Base-by-base conservation (phyloP, 306 rosid genomes). In the Corylus heterophylla region DNA sequence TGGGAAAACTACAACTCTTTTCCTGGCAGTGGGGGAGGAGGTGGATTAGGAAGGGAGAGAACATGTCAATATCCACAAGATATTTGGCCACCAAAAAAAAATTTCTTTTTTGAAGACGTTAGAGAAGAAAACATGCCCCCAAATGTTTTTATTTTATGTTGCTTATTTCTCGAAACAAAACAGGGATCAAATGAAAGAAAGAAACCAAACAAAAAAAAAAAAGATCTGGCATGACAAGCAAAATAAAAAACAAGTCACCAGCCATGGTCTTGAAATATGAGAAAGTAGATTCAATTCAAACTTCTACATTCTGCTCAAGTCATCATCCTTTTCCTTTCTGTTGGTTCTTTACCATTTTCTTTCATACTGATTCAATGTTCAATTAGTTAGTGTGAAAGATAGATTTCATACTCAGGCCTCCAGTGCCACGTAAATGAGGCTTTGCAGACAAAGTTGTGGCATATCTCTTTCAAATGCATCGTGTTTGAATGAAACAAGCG, bases 241-340 rank as follows among this genome's bases (percentile, higher is more conserved):
- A 44, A 39, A 67, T 42, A 42, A n/a, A 67, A 22, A 42, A 20
- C 29, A 67, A 67, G 70, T 67, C 72, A 67, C 50, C 51, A 42
- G 7, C 12, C 2, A 39, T 42, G 51, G 72, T 67, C 70, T 6
- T 64, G 48, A 35, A 64, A 37, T 64, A 31, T 16, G 48, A 64
- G 48, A 22, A 35, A 17, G 48, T 22, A 7, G 70, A 14, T 64
- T 64, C 8, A 37, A 37, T 25, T 17, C 45, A 64, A 64, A 64
- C 18, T 7, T 17, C 18, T 35, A 64, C 37, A 64, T 35, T 64
- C 48, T 3, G 22, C 48, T 64, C 37, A 8, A 35, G 13, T 8
- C 48, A 35, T 6, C 25, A 17, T 67, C 50, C 5, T 35, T 64
- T 35, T 64, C 47, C 14, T 64, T 52, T 62, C 14, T 62, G 18